Evolutionary conservation across 2,329 filamentous ascomycete genomes (phyloP).

Genomic region (Aspergillus fijiensis): DNA sequence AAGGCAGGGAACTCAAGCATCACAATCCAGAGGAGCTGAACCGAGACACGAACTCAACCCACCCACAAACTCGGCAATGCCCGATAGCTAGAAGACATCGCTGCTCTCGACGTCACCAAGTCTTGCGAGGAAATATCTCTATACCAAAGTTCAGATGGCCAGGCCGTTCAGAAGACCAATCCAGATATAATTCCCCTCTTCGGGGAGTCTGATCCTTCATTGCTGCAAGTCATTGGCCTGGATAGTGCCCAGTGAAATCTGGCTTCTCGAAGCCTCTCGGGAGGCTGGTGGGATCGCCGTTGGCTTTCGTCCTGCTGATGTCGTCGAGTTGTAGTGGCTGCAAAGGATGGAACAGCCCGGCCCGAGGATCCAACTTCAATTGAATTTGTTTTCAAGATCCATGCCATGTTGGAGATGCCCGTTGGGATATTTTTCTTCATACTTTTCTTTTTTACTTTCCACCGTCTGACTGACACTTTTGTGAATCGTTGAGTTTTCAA

Average conservation of each 20-base stretch:
- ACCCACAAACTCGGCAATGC: conserved; percentile 10
- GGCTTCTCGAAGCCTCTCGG: conserved; percentile 24
- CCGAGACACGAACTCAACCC: conserved; percentile 41
- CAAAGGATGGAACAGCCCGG: not conserved
- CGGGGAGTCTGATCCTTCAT: conserved; percentile 34
- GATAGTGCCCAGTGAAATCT: conserved; percentile 28
- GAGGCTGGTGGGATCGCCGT: conserved; percentile 7
- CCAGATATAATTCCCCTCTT: conserved; percentile 24
- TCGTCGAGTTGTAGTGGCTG: not conserved
- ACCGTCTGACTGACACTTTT: conserved; percentile 5
- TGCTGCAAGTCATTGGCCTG: conserved; percentile 45
- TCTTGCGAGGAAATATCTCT: conserved; percentile 18
- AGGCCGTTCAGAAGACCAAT: conserved; percentile 41
- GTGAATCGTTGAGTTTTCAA: not conserved
- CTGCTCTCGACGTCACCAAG: conserved; percentile 9
- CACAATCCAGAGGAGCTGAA: conserved; percentile 17
- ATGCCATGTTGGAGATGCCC: not conserved
- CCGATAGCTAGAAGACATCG: not conserved
- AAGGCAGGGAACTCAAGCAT: conserved; percentile 40
- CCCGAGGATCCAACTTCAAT: not conserved
- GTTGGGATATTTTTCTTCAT: not conserved
- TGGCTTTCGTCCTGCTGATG: conserved; percentile 11
- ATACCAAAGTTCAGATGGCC: conserved; percentile 32
- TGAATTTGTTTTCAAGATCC: not conserved
- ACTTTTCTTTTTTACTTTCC: conserved; percentile 9